phyloP scores from a whole-genome alignment of 2,329 filamentous ascomycete species.

The Sporothrix euskadiensis region DNA sequence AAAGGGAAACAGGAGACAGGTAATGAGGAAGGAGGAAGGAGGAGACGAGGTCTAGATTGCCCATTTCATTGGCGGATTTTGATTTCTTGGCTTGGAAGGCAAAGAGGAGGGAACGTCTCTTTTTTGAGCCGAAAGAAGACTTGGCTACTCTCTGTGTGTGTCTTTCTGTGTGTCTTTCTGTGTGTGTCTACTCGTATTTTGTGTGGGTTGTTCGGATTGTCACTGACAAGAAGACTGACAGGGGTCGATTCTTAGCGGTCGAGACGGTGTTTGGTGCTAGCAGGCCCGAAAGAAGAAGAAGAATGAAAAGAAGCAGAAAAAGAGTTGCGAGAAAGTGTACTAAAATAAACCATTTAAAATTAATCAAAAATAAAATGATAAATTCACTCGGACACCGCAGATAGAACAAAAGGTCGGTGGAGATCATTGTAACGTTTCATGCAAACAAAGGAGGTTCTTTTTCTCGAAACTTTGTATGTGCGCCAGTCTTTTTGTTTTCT shows the following conservation, averaged over 20 bases:
- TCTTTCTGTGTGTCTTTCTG: too few relatives aligned
- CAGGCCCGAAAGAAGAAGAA: background rate
- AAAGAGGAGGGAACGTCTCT: background rate
- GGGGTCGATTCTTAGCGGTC: background rate
- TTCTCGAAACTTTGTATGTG: background rate
- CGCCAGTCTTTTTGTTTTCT: background rate
- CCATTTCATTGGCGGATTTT: conserved; percentile 17
- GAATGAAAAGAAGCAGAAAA: background rate
- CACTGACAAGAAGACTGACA: background rate
- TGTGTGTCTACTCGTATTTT: too few relatives aligned
- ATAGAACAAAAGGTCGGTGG: conserved; percentile 20
- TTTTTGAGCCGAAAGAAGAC: background rate
- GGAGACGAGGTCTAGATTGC: conserved; percentile 12
- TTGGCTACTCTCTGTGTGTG: background rate
- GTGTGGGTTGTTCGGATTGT: conserved; percentile 10
- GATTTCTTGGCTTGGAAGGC: background rate
- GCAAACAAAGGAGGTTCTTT: background rate
- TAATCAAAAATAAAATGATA: background rate
- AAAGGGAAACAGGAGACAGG: background rate
- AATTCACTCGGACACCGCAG: background rate
- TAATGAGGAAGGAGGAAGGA: background rate
- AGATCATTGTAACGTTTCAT: conserved; percentile 29
- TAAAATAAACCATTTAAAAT: conserved; percentile 6
- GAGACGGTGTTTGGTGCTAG: background rate
- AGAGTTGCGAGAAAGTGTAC: background rate